Evolutionary conservation across 2,329 filamentous ascomycete genomes (phyloP).

Genomic region (Davidsoniella virescens): DNA sequence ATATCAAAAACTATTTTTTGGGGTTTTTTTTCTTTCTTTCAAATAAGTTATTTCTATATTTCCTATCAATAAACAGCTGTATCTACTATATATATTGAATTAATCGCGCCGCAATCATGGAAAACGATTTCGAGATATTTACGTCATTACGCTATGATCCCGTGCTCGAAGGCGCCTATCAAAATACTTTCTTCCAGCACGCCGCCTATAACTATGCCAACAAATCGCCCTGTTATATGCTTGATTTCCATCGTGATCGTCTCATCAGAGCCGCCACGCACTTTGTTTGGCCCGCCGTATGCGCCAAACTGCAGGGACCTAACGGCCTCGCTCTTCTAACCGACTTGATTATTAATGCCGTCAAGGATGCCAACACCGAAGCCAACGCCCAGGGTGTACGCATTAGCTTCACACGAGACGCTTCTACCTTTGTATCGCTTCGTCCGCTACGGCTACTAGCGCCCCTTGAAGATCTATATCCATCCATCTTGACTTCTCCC

Average conservation of each 20-base stretch:
- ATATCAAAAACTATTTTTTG: too few relatives aligned
- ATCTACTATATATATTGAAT: too few relatives aligned
- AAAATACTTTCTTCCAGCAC: constrained; percentile 22
- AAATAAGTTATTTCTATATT: too few relatives aligned
- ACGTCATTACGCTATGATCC: constrained; percentile 59
- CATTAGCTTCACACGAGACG: constrained; percentile 35
- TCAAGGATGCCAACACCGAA: neutral
- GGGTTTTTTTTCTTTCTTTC: too few relatives aligned
- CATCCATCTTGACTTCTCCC: neutral
- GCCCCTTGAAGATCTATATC: constrained; percentile 30
- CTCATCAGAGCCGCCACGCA: constrained; percentile 47
- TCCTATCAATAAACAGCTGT: too few relatives aligned
- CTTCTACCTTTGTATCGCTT: constrained; percentile 28
- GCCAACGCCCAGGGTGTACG: constrained; percentile 25
- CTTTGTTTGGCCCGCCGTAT: constrained; percentile 36
- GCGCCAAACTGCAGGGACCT: constrained; percentile 28
- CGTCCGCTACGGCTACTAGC: constrained; percentile 22
- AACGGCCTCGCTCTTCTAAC: constrained; percentile 29
- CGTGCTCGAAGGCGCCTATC: constrained; percentile 29
- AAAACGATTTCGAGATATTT: constrained; percentile 42
- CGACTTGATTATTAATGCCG: constrained; percentile 19
- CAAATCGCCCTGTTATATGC: constrained; percentile 57
- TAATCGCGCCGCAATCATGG: constrained; percentile 17
- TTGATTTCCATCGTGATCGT: constrained; percentile 62
- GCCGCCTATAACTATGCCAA: constrained; percentile 36